phyloP scores from a whole-genome alignment of 2,329 filamentous ascomycete species.

The Chrysoporthe austroafricana region DNA sequence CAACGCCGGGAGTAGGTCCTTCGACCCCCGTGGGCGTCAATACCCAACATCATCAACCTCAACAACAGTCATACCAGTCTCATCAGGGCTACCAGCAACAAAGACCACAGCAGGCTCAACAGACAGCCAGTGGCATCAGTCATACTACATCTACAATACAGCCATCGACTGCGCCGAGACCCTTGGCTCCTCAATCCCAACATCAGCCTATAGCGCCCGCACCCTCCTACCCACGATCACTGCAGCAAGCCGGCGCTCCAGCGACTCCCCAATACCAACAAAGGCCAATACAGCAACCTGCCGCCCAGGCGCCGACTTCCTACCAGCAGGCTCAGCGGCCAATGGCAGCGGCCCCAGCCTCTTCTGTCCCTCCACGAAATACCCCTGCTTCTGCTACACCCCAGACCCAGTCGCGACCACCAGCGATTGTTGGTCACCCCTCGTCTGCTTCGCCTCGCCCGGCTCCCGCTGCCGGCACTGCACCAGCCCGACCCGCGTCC shows the following conservation, averaged over 20 bases:
- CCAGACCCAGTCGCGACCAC: constrained; percentile 19
- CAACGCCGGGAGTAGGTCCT: constrained; percentile 17
- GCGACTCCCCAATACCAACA: constrained; percentile 23
- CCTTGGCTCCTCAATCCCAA: constrained; percentile 15
- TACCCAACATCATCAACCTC: constrained; percentile 23
- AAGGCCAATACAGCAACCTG: constrained; percentile 22
- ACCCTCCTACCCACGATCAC: constrained; percentile 22
- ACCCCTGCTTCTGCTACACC: constrained; percentile 1
- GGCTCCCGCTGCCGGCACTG: not conserved
- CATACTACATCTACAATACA: constrained; percentile 4
- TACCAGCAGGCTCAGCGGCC: constrained; percentile 22
- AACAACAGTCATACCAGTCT: constrained; percentile 28
- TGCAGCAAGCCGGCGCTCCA: constrained; percentile 21
- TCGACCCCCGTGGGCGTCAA: constrained; percentile 11
- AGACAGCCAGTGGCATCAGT: constrained; percentile 8
- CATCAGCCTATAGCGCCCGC: constrained; percentile 28
- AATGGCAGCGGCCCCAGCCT: constrained; percentile 7
- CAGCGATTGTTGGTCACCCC: constrained; percentile 9
- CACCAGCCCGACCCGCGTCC: constrained; percentile 7
- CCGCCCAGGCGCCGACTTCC: constrained; percentile 14
- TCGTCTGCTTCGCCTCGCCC: constrained; percentile 16
- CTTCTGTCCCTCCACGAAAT: constrained; percentile 7
- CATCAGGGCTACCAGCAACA: constrained; percentile 18
- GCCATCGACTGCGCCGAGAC: constrained; percentile 11
- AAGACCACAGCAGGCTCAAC: constrained; percentile 23